Conservation (phyloP, 257 asterid species). For the Solanum pinnatisectum region DNA sequence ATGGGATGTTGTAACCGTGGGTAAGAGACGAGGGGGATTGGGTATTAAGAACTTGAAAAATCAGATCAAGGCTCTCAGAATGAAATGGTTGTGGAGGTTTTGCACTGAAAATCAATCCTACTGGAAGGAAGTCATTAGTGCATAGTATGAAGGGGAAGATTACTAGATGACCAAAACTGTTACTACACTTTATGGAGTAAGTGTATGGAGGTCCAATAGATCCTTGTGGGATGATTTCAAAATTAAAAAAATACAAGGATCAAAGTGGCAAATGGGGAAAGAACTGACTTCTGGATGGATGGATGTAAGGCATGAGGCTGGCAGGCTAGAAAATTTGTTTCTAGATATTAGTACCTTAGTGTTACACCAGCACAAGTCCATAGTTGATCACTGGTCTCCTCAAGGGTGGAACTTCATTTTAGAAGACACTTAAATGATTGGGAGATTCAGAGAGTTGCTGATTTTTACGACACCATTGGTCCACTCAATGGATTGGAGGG, state of each 20-base stretch:
- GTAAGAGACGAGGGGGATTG: neutral
- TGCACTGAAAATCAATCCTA: neutral
- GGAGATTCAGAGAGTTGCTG: neutral
- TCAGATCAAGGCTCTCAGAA: neutral
- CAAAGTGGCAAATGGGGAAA: neutral
- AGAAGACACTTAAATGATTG: neutral
- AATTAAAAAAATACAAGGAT: neutral
- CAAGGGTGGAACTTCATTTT: neutral
- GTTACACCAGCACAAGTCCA: neutral
- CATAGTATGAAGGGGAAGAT: neutral
- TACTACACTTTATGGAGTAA: neutral
- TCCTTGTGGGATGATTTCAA: neutral
- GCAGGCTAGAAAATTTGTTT: neutral
- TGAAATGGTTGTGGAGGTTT: neutral
- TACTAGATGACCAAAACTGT: neutral
- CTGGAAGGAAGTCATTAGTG: neutral
- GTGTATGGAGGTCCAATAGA: neutral
- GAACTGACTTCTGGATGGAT: neutral
- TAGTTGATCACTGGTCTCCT: neutral
- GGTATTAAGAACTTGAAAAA: neutral
- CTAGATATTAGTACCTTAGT: neutral
- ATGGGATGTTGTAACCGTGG: neutral
- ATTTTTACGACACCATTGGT: neutral
- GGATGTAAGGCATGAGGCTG: neutral
- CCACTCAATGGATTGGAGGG: neutral